Evolutionary conservation across 139 green algal genomes (phyloP), one percentile per base, ranked within the genome.

Genomic region (Chlamydomonas applanata): DNA sequence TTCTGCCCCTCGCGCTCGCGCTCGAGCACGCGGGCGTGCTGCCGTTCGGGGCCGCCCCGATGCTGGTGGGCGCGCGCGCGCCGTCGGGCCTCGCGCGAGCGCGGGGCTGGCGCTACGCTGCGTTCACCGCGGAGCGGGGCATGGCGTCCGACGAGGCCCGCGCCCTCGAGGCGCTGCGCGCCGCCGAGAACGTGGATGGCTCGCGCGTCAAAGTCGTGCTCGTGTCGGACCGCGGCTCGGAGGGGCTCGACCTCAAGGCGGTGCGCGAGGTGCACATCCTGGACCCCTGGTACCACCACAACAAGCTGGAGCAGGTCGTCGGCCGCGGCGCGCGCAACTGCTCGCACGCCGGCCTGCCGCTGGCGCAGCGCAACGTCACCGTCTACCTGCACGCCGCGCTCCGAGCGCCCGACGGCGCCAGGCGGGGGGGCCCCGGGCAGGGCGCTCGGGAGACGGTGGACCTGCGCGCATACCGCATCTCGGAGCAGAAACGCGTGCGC

Each of bases 301-400:
- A 66, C 49, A 66, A 66, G 40, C 53, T 73, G 7, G 45, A 73
- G 24, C 73, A 79, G 73, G 33, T 79, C 30, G 34, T 79, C 14
- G 73, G 73, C 2, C 73, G 73, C 45, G 73, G 16, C 22, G 19
- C n/a, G 2, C 63, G 73, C 7, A 44, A 40, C 46, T 79, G 73
- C 73, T 74, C 63, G 30, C 73, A 79, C 64, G 63, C 20, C 22
- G 22, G 2, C 49, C 73, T 79, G 52, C 52, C 52, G 5, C 17
- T 22, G 3, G 2, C 16, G 2, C 14, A 61, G 24, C 73, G 64
- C 34, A 79, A 79, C 73, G 3, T 69, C 11, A 79, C 73, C 49
- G 29, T 79, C 3, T 79, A 73, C 63, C 32, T 74, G 30, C 73
- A 79, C 64, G 71, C 71, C n/a, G n/a, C n/a, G n/a, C n/a, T n/a